Evolutionary conservation across 2,329 filamentous ascomycete genomes (phyloP).

Genomic region (Neopestalotiopsis clavispora): DNA sequence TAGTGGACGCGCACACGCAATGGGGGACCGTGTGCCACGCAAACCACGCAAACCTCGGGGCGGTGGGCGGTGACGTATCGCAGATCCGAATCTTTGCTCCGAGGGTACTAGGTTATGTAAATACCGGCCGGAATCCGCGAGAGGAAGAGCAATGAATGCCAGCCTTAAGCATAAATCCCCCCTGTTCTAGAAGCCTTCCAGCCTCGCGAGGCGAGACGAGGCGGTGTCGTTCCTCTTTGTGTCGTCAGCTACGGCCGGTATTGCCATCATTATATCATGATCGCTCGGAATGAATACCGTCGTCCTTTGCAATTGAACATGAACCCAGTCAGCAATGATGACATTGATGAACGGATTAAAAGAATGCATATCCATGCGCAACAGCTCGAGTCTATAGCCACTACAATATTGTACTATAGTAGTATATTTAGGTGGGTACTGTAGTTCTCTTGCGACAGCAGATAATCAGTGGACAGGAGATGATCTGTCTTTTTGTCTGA

Average conservation of each 20-base stretch:
- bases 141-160: neutral
- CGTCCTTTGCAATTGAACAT: neutral
- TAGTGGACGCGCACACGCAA: neutral
- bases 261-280: no score
- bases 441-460: constrained; percentile 7
- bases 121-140: neutral
- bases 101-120: neutral
- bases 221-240: neutral
- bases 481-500: constrained; percentile 18
- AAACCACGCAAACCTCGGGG: neutral
- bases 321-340: neutral
- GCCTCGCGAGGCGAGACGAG: neutral
- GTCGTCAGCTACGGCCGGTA: no score
- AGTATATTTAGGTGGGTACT: neutral
- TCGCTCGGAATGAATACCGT: no score
- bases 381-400: neutral
- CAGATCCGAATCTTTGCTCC: neutral
- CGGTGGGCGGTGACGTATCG: neutral
- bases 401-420: neutral
- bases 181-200: neutral
- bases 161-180: neutral
- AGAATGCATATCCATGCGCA: neutral
- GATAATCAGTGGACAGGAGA: constrained; percentile 21
- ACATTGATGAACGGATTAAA: neutral
- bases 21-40: neutral